phyloP scores from a whole-genome alignment of 306 rosid species.

The Nissolia schottii region DNA sequence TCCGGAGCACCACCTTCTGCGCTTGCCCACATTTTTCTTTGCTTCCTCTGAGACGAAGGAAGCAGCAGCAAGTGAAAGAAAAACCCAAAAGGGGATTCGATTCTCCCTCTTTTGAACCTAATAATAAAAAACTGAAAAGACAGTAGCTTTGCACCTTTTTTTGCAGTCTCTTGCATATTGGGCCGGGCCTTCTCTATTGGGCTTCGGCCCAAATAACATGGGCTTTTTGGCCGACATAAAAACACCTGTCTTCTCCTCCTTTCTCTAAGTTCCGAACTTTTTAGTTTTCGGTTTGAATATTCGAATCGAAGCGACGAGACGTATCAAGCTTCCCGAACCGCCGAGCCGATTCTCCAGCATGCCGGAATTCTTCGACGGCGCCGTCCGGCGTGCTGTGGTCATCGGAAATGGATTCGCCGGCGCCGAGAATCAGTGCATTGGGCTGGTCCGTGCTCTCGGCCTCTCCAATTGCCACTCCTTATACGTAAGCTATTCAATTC shows the following conservation, averaged over 20 bases:
- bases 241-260: neutral
- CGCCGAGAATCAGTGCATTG: conserved; percentile 84
- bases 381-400: conserved; percentile 60
- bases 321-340: conserved; percentile 39
- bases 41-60: neutral
- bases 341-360: neutral
- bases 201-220: too few species aligned
- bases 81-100: neutral
- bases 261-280: neutral
- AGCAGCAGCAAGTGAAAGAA: neutral
- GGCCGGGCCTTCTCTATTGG: neutral
- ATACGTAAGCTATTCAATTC: conserved; percentile 41
- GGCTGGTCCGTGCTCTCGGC: conserved; percentile 85
- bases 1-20: conserved; percentile 94
- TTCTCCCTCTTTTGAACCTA: neutral
- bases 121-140: neutral
- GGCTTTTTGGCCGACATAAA: neutral
- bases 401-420: conserved; percentile 90
- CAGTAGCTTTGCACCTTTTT: neutral
- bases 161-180: neutral
- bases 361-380: conserved; percentile 52
- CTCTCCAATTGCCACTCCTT: conserved; percentile 52
- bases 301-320: conserved; percentile 36
- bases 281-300: neutral
- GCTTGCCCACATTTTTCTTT: conserved; percentile 72